Conservation (phyloP, 2,329 filamentous ascomycete species). For the Claviceps quebecensis region DNA sequence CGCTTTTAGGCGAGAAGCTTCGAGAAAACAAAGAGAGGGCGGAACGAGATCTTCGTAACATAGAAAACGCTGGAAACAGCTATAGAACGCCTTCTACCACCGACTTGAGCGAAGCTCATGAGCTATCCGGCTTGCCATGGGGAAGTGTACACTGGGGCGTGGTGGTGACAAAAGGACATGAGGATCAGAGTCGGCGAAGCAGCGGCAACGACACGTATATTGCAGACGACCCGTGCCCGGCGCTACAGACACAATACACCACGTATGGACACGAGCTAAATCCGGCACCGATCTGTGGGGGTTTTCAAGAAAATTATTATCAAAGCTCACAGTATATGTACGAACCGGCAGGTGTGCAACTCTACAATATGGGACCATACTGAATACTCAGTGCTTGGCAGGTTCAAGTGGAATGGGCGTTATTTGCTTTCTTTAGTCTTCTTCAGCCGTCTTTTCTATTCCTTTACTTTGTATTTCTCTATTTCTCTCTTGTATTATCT, state of each 20-base stretch:
- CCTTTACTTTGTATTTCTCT: neutral
- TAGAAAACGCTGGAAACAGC: conserved; percentile 46
- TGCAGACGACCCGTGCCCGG: conserved; percentile 20
- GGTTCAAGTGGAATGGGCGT: neutral
- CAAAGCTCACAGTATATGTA: conserved; percentile 18
- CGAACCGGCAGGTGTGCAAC: conserved; percentile 5
- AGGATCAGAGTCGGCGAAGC: conserved; percentile 29
- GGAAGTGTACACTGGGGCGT: conserved; percentile 50
- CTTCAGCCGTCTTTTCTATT: neutral
- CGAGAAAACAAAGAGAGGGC: conserved; percentile 52
- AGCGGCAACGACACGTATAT: conserved; percentile 24
- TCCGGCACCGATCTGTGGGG: conserved; percentile 20
- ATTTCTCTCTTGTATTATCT: neutral
- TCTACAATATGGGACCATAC: neutral
- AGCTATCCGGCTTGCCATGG: conserved; percentile 56
- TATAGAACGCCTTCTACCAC: conserved; percentile 47
- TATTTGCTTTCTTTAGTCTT: neutral
- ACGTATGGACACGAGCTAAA: conserved; percentile 11
- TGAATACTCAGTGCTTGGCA: neutral
- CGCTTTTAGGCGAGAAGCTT: conserved; percentile 48
- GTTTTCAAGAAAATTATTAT: conserved; percentile 19
- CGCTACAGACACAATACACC: conserved; percentile 11
- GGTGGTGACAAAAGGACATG: conserved; percentile 36
- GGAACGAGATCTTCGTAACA: conserved; percentile 50
- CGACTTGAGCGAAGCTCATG: conserved; percentile 36